Evolutionary conservation across 257 asterid species (phyloP), one percentile per base, ranked within the genome.

Genomic region (Petrea volubilis): DNA sequence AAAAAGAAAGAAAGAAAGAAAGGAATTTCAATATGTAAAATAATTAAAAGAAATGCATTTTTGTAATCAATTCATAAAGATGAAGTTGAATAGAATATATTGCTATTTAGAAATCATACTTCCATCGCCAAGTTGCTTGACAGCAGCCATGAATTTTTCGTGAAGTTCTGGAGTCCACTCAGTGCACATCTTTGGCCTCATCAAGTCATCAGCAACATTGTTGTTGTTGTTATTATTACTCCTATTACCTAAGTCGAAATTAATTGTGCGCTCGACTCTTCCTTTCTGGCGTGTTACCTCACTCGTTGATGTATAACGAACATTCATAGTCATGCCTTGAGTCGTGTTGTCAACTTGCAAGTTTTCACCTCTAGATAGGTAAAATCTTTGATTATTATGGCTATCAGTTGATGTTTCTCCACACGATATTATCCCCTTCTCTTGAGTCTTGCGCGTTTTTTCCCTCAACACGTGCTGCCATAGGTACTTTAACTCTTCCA

Each of bases 141-240:
- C 83, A 47, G 80, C 79, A 56, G 59, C 49, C 71, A 69, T 51
- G 74, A 79, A 79, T 49, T 65, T 74, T 5, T 64, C 66, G 23
- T 79, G 80, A 41, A 79, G 79, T 28, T 64, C 77, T 4, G 47
- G 50, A 7, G 77, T 70, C 83, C 83, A 79, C 25, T 70, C 77
- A 7, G 67, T 79, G 60, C 83, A 74, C 27, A 63, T 29, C 65
- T 65, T 78, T 6, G 66, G 29, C 72, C 8, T 43, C 66, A 25
- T 49, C 21, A 7, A 7, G 2, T 28, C 3, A 4, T 28, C 33
- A 14, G 9, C 5, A 18, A 2, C 7, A 21, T 34, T n/a, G n/a
- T n/a, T n/a, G n/a, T n/a, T n/a, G n/a, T n/a, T n/a, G n/a, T n/a
- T n/a, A n/a, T n/a, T n/a, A n/a, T n/a, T n/a, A n/a, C n/a, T n/a